phyloP scores from a whole-genome alignment of 1,284 basidiomycete genomes.

The Cutaneotrichosporon sp. region DNA sequence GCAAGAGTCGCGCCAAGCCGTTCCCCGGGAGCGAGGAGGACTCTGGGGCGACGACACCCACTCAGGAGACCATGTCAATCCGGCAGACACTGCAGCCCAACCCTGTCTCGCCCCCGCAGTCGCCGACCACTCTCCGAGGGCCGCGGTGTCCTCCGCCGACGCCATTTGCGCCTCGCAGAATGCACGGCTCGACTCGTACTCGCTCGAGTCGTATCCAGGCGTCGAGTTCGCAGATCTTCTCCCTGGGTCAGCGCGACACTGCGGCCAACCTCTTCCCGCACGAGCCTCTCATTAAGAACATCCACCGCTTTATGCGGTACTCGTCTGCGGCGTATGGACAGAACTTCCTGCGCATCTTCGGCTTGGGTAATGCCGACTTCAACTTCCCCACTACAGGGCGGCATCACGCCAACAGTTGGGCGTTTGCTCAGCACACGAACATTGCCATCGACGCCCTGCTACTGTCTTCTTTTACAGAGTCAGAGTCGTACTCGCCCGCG shows the following conservation, averaged over 20 bases:
- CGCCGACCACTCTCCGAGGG: not conserved
- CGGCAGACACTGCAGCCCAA: not conserved
- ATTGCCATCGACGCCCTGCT: conserved; percentile 52
- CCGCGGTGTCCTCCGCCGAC: conserved; percentile 14
- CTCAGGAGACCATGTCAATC: not conserved
- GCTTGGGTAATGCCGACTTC: conserved; percentile 50
- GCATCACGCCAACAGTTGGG: conserved; percentile 51
- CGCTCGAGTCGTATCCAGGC: conserved; percentile 18
- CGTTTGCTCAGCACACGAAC: conserved; percentile 51
- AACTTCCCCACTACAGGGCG: conserved; percentile 51
- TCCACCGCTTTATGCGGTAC: conserved; percentile 53
- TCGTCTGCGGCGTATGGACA: conserved; percentile 51
- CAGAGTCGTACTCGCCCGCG: conserved; percentile 31
- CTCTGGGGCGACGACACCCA: not conserved
- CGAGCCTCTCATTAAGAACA: conserved; percentile 49
- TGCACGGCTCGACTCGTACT: conserved; percentile 18
- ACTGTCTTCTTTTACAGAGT: conserved; percentile 51
- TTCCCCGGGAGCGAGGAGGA: conserved; percentile 7
- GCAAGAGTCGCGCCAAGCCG: conserved; percentile 1
- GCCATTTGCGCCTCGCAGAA: conserved; percentile 9
- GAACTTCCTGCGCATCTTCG: conserved; percentile 51
- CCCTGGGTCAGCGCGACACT: not conserved
- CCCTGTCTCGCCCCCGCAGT: not conserved
- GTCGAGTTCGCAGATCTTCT: conserved; percentile 17
- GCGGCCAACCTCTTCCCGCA: conserved; percentile 46